Evolutionary conservation across 129 eudicot genomes (phyloP).

Genomic region (Deinandra increscens): DNA sequence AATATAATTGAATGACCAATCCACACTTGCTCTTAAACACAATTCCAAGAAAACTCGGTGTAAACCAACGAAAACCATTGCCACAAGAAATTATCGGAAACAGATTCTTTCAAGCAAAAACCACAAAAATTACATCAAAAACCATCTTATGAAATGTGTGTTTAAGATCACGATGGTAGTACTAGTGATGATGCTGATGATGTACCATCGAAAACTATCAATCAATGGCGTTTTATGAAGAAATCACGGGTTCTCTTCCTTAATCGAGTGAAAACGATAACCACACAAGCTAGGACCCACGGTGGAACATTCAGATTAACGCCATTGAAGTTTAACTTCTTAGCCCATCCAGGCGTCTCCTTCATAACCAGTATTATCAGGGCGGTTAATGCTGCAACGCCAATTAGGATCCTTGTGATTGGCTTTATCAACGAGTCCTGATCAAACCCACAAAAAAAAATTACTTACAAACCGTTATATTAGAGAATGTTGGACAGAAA

Average conservation of each 20-base stretch:
- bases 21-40: background rate
- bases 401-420: conserved; percentile 61
- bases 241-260: conserved; percentile 77
- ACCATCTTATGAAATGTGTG: conserved; percentile 15
- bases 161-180: conserved; percentile 16
- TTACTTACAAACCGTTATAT: background rate
- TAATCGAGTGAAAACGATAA: conserved; percentile 77
- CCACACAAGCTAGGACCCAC: conserved; percentile 76
- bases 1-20: conserved; percentile 1
- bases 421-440: conserved; percentile 88
- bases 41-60: background rate
- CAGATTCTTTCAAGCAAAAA: conserved; percentile 10
- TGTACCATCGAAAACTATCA: background rate
- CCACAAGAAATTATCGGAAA: conserved; percentile 1
- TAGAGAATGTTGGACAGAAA: background rate
- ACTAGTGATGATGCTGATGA: too few species aligned
- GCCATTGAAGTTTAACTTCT: conserved; percentile 53
- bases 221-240: conserved; percentile 39
- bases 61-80: background rate
- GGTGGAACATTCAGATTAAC: conserved; percentile 61
- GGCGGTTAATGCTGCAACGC: conserved; percentile 50
- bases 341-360: conserved; percentile 66
- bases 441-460: conserved; percentile 14
- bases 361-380: conserved; percentile 54
- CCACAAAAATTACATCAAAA: conserved; percentile 18